These are phyloP conservation scores for Boechera retrofracta DNA, from an alignment of 345 rosid species.

Conservation along the genomic window DNA sequence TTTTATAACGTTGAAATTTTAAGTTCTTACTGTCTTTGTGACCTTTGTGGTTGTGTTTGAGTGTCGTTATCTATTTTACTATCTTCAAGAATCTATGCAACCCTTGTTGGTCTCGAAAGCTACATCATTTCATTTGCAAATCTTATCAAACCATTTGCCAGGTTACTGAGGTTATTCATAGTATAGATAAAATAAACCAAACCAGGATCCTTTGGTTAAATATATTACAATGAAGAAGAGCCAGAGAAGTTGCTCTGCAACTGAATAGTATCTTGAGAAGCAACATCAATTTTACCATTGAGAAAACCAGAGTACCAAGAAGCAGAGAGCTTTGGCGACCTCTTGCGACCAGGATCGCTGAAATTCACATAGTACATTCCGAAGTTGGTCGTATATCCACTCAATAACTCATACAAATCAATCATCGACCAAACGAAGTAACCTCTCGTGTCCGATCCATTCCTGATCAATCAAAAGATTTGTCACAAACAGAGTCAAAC, in stretches of 20 bases:
- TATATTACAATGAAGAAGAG: slow-evolving; percentile 28
- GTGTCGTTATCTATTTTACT: not conserved
- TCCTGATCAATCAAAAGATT: slow-evolving; percentile 41
- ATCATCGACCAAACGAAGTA: slow-evolving; percentile 62
- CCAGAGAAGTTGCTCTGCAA: not conserved
- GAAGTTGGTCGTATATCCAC: slow-evolving; percentile 43
- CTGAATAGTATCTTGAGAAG: slow-evolving; percentile 12
- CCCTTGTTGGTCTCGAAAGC: not conserved
- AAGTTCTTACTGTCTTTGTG: not conserved
- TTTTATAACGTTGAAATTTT: not conserved
- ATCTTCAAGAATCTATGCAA: not conserved
- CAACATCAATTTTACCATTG: slow-evolving; percentile 45
- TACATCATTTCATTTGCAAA: not conserved
- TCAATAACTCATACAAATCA: slow-evolving; percentile 51
- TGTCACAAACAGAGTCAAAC: not conserved
- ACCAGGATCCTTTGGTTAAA: not conserved
- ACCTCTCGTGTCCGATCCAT: slow-evolving; percentile 60
- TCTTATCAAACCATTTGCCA: not conserved
- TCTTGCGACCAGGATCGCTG: slow-evolving; percentile 50
- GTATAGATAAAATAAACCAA: not conserved
- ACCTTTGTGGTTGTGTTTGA: not conserved
- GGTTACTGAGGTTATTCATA: not conserved
- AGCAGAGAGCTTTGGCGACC: slow-evolving; percentile 58
- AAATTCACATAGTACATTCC: slow-evolving; percentile 57
- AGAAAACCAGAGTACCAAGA: slow-evolving; percentile 58